A percentile compares a stretch with the other conserved stretches of the same genome.
These are phyloP conservation scores for Magnolia kwangsiensis DNA, from an alignment of 164 flowering plant genomes.

Conservation along the genomic window DNA sequence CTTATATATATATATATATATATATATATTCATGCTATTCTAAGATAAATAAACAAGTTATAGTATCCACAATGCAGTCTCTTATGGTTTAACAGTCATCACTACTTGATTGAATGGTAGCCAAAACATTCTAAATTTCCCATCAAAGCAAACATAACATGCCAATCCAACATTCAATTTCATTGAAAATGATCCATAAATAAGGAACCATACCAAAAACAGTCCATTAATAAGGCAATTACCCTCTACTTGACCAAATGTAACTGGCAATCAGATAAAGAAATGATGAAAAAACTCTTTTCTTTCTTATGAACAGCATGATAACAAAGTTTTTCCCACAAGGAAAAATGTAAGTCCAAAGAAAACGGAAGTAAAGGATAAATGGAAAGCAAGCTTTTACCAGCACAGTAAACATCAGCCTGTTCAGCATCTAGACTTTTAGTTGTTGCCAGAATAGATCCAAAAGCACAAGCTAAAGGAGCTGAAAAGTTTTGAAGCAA, in stretches of 20 bases:
- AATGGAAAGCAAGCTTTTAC: slow-evolving; percentile 27
- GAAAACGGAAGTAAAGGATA: background rate
- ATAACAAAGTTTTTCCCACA: background rate
- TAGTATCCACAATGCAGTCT: too few species aligned
- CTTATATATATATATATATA: too few species aligned
- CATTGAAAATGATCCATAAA: background rate
- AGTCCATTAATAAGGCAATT: too few species aligned
- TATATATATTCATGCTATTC: too few species aligned
- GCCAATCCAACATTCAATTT: background rate
- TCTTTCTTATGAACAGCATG: background rate
- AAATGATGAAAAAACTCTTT: background rate
- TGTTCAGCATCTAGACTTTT: slow-evolving; percentile 25
- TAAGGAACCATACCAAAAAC: background rate
- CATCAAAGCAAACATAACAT: background rate
- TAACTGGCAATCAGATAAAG: too few species aligned
- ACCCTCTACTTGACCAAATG: too few species aligned
- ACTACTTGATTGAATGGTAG: background rate
- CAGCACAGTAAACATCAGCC: slow-evolving; percentile 39
- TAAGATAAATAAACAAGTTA: too few species aligned
- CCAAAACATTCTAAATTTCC: background rate
- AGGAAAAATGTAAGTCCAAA: background rate
- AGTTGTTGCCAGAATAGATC: slow-evolving; percentile 29
- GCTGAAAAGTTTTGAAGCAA: slow-evolving; percentile 43
- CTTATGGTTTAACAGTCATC: background rate
- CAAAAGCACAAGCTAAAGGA: slow-evolving; percentile 37